Conservation (phyloP, 805 yeast genomes). For the Tetrapisispora iriomotensis region DNA sequence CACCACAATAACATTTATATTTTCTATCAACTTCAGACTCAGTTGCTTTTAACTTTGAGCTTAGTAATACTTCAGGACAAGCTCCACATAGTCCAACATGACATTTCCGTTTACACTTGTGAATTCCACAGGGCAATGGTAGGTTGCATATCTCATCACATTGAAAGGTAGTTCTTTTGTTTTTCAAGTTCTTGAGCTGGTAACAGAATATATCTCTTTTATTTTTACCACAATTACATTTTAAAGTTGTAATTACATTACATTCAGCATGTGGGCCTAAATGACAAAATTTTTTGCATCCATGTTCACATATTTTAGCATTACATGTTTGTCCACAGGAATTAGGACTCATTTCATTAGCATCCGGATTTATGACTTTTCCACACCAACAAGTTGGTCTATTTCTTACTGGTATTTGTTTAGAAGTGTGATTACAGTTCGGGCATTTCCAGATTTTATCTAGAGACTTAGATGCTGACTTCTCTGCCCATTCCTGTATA, state of each 20-base stretch:
- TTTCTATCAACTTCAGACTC: background rate
- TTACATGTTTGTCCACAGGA: constrained; percentile 83
- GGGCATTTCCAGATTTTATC: constrained; percentile 79
- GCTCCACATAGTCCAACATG: constrained; percentile 79
- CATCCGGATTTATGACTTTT: constrained; percentile 54
- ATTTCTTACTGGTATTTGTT: constrained; percentile 46
- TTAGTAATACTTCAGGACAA: constrained; percentile 40
- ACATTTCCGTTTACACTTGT: constrained; percentile 52
- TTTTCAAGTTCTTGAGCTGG: constrained; percentile 42
- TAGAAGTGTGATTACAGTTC: constrained; percentile 38
- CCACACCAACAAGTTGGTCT: constrained; percentile 75
- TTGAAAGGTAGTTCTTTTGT: constrained; percentile 31
- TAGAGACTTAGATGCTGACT: constrained; percentile 57
- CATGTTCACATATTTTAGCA: constrained; percentile 57
- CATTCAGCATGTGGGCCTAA: constrained; percentile 84
- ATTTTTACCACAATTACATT: constrained; percentile 66
- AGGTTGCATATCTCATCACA: constrained; percentile 58
- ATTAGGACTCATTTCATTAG: constrained; percentile 57
- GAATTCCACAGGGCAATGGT: constrained; percentile 60
- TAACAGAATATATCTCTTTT: constrained; percentile 59
- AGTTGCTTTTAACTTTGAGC: constrained; percentile 1
- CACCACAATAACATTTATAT: constrained; percentile 67
- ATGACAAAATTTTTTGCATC: constrained; percentile 69
- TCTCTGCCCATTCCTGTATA: constrained; percentile 74
- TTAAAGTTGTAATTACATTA: constrained; percentile 59